Percentiles rank a stretch among this genome's conserved stretches.
Evolutionary conservation across 164 flowering plant species (phyloP).

Genomic region (Stephania yunnanensis): DNA sequence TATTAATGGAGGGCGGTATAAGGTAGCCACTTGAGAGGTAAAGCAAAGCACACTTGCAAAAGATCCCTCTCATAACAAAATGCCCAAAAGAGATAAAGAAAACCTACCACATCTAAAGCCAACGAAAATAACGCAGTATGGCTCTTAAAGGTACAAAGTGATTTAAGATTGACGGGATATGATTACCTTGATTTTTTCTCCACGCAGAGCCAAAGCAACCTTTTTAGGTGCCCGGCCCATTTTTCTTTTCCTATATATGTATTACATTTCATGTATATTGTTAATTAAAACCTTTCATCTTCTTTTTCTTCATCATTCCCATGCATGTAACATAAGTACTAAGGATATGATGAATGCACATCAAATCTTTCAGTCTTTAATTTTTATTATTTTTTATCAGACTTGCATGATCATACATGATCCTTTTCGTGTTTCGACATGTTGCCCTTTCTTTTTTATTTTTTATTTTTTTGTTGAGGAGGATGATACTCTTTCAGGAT

Average conservation of each 20-base stretch:
- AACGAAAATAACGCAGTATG: neutral
- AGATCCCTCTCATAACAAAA: conserved; percentile 8
- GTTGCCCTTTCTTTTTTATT: no score
- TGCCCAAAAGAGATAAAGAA: conserved; percentile 17
- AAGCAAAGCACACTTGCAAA: conserved; percentile 15
- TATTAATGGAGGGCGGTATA: neutral
- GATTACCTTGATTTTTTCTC: neutral
- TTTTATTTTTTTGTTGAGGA: no score
- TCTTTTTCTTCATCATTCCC: neutral
- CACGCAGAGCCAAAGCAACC: conserved; percentile 17
- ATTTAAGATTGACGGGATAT: neutral
- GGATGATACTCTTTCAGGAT: no score
- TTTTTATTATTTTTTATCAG: no score
- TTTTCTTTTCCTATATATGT: neutral
- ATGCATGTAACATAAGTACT: neutral
- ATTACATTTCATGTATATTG: neutral
- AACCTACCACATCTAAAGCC: conserved; percentile 8
- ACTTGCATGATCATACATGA: no score
- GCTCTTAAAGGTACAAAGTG: neutral
- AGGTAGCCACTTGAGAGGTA: conserved; percentile 7
- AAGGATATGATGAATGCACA: neutral
- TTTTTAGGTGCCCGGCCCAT: conserved; percentile 4
- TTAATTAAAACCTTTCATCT: neutral
- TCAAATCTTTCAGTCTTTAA: neutral
- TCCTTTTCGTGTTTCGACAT: no score